Evolutionary conservation across 2,329 filamentous ascomycete species (phyloP), one percentile per base, ranked within the genome.

Genomic region (Fusarium brachygibbosum): DNA sequence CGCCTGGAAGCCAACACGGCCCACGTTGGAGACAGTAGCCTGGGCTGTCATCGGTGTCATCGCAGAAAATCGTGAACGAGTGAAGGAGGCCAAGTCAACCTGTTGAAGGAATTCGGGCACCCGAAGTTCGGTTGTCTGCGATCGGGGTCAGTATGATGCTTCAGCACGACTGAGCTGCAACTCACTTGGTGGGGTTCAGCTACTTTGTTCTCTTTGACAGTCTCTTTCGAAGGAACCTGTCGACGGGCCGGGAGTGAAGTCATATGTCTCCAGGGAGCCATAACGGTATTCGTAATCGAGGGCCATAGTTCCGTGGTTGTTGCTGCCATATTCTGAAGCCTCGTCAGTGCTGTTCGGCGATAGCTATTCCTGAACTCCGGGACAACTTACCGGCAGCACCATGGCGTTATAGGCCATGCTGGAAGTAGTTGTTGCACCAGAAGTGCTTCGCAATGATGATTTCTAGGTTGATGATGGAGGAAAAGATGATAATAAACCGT

Each of bases 291-390:
- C 52, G 79, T 76, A 64, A 85, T 77, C 44, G 83, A 84, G 55
- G 83, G 83, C 81, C 82, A 82, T 54, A 84, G 69, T 37, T 83
- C 83, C 50, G 82, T 75, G 10, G 80, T 80, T 63, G 79, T 80
- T 49, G 80, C 80, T 66, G 80, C 81, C 73, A 84, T 78, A 69
- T 77, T 80, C 81, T 81, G 34, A 41, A 54, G 29, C 50, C 40
- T 61, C 37, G 68, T 76, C 58, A 76, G 74, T 66, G 19, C 66
- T 31, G 10, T 54, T 40, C 68, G 35, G 41, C 38, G 48, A 57
- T 53, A 51, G 23, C 42, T 41, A 21, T 37, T 45, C 37, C 42
- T 42, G 45, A 44, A 29, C 45, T 53, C 58, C 53, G 53, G 38
- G 38, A 29, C 35, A 40, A 46, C 75, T 42, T 74, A 78, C 76